phyloP scores from a whole-genome alignment of 129 eudicot genomes.

The Deinandra increscens region DNA sequence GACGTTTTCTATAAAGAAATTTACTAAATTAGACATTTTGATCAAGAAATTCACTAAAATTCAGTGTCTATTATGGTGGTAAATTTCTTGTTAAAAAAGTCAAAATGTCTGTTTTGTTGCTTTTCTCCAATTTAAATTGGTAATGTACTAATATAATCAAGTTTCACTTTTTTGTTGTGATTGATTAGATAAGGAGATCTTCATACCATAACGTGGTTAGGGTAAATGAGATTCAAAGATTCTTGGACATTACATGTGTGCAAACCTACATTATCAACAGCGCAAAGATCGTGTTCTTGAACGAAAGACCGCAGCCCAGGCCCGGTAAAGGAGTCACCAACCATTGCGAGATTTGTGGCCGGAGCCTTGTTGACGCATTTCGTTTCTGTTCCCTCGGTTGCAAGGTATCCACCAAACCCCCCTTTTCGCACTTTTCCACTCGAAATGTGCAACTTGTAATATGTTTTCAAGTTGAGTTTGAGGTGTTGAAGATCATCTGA shows the following conservation, averaged over 20 bases:
- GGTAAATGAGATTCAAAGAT: conserved; percentile 53
- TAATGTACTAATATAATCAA: conserved; percentile 23
- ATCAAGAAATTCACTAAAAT: no score
- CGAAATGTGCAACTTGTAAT: no score
- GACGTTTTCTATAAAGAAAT: no score
- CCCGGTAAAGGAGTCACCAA: conserved; percentile 52
- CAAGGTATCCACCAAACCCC: conserved; percentile 35
- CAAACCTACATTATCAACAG: conserved; percentile 63
- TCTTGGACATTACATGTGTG: conserved; percentile 54
- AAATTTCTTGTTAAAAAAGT: no score
- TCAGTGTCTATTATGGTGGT: no score
- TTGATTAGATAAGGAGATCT: conserved; percentile 48
- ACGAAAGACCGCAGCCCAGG: conserved; percentile 60
- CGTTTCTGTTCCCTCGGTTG: conserved; percentile 67
- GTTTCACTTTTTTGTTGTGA: background rate
- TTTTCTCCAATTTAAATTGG: no score
- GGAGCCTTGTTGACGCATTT: conserved; percentile 52
- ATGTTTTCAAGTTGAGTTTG: background rate
- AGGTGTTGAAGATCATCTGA: background rate
- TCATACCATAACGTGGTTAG: conserved; percentile 63
- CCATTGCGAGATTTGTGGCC: conserved; percentile 48
- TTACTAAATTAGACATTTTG: no score
- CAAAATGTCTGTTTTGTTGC: no score
- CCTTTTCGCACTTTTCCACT: background rate
- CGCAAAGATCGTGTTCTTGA: conserved; percentile 55